Evolutionary conservation across 352 stramenopile genomes (phyloP).

Genomic region (Globisporangium splendens): DNA sequence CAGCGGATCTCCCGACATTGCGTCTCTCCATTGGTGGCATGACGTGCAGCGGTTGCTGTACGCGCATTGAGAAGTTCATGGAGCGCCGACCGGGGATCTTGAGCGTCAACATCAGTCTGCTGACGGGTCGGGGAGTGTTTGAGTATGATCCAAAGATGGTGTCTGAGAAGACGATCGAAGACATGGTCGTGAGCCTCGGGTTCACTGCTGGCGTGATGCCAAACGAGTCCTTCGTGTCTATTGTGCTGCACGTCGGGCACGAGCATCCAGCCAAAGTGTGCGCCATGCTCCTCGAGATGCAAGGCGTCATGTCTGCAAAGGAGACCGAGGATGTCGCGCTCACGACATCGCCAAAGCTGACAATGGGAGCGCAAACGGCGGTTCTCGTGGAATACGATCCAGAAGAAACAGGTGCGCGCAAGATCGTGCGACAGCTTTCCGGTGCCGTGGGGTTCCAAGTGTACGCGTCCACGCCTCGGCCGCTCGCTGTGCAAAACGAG

Average conservation of each 20-base stretch:
- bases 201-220: constrained; percentile 62
- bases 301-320: constrained; percentile 32
- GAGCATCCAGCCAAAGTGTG: constrained; percentile 21
- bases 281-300: constrained; percentile 22
- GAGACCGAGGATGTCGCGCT: constrained; percentile 17
- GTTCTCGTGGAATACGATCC: constrained; percentile 50
- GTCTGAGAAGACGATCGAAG: constrained; percentile 58
- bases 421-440: constrained; percentile 36
- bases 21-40: constrained; percentile 73
- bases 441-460: constrained; percentile 37
- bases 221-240: constrained; percentile 43
- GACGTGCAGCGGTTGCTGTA: constrained; percentile 86
- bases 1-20: constrained; percentile 18
- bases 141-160: constrained; percentile 40
- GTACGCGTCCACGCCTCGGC: constrained; percentile 44
- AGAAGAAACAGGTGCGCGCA: constrained; percentile 30
- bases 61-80: constrained; percentile 79
- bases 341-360: constrained; percentile 2
- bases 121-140: constrained; percentile 54
- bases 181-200: constrained; percentile 55
- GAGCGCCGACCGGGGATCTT: constrained; percentile 45
- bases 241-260: constrained; percentile 47
- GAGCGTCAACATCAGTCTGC: constrained; percentile 58
- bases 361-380: constrained; percentile 15
- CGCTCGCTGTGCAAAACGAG: constrained; percentile 31